phyloP scores from a whole-genome alignment of 306 rosid genomes.

The Erythrophleum fordii region DNA sequence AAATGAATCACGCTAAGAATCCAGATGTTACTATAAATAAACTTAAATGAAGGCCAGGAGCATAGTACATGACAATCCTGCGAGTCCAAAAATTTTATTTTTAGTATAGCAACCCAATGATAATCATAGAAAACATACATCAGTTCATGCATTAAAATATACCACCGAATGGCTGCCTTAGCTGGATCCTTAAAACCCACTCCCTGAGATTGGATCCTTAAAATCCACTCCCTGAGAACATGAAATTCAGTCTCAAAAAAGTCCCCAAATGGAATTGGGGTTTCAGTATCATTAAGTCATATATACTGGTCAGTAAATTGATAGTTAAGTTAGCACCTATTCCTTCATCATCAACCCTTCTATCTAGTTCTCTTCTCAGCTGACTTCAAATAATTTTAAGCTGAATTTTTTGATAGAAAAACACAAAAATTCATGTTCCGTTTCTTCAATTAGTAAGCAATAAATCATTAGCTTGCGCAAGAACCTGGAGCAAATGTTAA shows the following conservation, averaged over 20 bases:
- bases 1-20: background rate
- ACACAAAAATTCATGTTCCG: background rate
- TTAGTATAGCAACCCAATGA: background rate
- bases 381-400: background rate
- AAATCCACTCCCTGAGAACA: background rate
- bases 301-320: background rate
- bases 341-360: background rate
- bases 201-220: too few relatives aligned
- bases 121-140: background rate
- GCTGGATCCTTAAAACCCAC: background rate
- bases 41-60: background rate
- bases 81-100: background rate
- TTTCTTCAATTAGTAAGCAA: background rate
- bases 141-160: background rate
- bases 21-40: background rate
- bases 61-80: background rate
- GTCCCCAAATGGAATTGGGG: too few relatives aligned
- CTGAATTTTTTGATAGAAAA: background rate
- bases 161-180: background rate
- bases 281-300: background rate
- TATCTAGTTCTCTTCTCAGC: background rate
- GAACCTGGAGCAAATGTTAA: background rate
- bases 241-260: background rate
- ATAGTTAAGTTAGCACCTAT: background rate
- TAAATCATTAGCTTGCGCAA: background rate